Base-by-base conservation (phyloP, 306 rosid genomes). In the Rubus idaeus region DNA sequence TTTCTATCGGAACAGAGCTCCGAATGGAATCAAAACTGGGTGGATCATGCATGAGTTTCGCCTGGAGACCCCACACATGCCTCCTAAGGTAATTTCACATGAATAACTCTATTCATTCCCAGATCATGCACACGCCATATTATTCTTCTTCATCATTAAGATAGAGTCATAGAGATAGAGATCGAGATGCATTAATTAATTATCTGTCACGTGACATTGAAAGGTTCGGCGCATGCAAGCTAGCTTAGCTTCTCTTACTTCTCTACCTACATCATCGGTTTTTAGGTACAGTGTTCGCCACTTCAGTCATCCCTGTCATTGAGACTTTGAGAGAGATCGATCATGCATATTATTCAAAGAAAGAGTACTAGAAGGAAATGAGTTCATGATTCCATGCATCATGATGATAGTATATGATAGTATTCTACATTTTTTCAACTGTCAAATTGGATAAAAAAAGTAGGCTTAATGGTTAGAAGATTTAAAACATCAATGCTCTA, bases 21-120 rank as follows among this genome's bases (percentile, higher is more conserved):
- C 98, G 0, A 95, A 90, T 76, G 98, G 98, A 12, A 87, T 95
- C 81, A 95, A 95, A 85, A 85, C 96, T 0, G 96, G 97, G 40
- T 95, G 98, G 98, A 95, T 95, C 71, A 96, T 96, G 99, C 99
- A 96, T 47, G 99, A 96, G 86, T 96, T 92, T 84, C 89, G 99
- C 5, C 79, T 96, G 74, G 99, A 96, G 89, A 90, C 99, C 84
- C 98, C 97, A 84, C 98, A 96, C 73, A 83, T 88, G 94, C 98
- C 96, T 49, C 99, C 99, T 23, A 96, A 95, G 99, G 99, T 95
- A 68, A 42, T 56, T 77, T 39, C 35, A 5, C 41, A 30, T 30
- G 35, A 49, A 16, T 13, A 7, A 39, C 30, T 51, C 44, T 71
- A 30, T 37, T 16, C 39, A 4, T 58, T 70, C 20, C 11, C 10